Percentiles rank a stretch among this genome's conserved stretches.
phyloP scores from a whole-genome alignment of 352 stramenopile species.

The Phytophthora rubi region DNA sequence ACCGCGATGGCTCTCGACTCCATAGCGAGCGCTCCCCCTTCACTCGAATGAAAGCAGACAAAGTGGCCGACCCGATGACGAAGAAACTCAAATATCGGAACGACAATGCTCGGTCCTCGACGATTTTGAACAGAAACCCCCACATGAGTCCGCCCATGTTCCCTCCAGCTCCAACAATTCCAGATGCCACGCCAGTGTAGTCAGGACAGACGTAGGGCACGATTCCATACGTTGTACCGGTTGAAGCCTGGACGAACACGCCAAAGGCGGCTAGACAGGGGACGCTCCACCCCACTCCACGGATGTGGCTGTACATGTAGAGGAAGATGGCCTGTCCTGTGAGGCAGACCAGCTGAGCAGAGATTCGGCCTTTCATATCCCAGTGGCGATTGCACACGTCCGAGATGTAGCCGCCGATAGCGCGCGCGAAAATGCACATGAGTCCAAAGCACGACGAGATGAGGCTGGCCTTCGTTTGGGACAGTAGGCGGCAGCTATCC shows the following conservation, averaged over 20 bases:
- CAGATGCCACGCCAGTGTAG: slow-evolving; percentile 50
- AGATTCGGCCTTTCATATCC: slow-evolving; percentile 44
- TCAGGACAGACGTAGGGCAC: slow-evolving; percentile 54
- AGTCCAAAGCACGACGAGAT: slow-evolving; percentile 93
- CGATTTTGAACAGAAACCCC: slow-evolving; percentile 56
- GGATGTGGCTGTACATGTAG: slow-evolving; percentile 76
- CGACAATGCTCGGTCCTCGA: slow-evolving; percentile 35
- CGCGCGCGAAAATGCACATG: slow-evolving; percentile 93
- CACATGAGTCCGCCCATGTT: slow-evolving; percentile 55
- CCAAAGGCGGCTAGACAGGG: slow-evolving; percentile 87
- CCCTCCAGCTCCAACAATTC: slow-evolving; percentile 60
- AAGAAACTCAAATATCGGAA: slow-evolving; percentile 55
- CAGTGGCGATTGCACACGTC: slow-evolving; percentile 76
- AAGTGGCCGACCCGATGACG: slow-evolving; percentile 5
- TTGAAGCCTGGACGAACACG: slow-evolving; percentile 71
- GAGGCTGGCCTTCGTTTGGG: slow-evolving; percentile 54
- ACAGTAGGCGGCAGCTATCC: slow-evolving; percentile 26
- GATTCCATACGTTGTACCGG: slow-evolving; percentile 59
- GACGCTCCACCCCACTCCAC: slow-evolving; percentile 62
- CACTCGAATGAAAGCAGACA: too few relatives aligned
- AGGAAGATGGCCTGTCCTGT: slow-evolving; percentile 72
- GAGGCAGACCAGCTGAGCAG: slow-evolving; percentile 80
- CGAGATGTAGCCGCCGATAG: slow-evolving; percentile 78
- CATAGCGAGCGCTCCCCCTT: slow-evolving; percentile 12
- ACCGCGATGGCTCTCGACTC: neutral